phyloP scores from a whole-genome alignment of 2,329 filamentous ascomycete genomes.

The Aspergillus fijiensis region DNA sequence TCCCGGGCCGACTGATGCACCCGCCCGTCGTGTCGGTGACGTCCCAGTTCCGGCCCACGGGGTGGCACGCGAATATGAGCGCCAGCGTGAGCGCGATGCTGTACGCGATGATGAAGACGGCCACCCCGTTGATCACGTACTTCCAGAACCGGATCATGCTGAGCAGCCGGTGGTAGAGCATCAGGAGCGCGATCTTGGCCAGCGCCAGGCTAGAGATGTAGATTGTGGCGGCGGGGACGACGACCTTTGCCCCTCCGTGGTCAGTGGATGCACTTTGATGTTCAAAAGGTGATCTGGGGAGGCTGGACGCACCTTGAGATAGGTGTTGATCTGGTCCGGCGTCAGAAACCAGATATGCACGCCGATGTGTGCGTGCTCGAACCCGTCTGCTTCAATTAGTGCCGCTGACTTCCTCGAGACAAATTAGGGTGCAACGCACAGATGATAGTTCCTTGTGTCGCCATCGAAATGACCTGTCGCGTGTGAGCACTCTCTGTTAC shows the following conservation, averaged over 20 bases:
- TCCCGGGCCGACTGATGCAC: slow-evolving; percentile 16
- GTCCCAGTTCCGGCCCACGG: slow-evolving; percentile 24
- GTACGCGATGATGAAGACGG: slow-evolving; percentile 20
- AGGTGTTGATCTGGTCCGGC: not conserved
- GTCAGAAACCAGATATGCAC: not conserved
- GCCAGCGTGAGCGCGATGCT: slow-evolving; percentile 22
- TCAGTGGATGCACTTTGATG: too few relatives aligned
- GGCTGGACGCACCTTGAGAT: not conserved
- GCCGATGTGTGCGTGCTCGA: not conserved
- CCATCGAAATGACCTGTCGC: not conserved
- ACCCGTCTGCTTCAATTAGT: not conserved
- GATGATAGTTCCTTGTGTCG: not conserved
- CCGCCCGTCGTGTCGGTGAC: slow-evolving; percentile 12
- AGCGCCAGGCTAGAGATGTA: slow-evolving; percentile 25
- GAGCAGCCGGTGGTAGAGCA: slow-evolving; percentile 26
- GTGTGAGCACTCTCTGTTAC: not conserved
- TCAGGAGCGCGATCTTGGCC: slow-evolving; percentile 25
- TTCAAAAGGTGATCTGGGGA: too few relatives aligned
- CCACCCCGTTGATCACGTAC: slow-evolving; percentile 16
- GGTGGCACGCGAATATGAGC: slow-evolving; percentile 24
- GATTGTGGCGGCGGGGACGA: slow-evolving; percentile 21
- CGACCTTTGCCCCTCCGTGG: slow-evolving; percentile 3
- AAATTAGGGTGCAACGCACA: not conserved
- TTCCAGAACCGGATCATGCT: slow-evolving; percentile 12
- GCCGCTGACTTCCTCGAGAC: not conserved